Evolutionary conservation across 2,329 filamentous ascomycete genomes (phyloP).

Genomic region (Penicillium glabrum): DNA sequence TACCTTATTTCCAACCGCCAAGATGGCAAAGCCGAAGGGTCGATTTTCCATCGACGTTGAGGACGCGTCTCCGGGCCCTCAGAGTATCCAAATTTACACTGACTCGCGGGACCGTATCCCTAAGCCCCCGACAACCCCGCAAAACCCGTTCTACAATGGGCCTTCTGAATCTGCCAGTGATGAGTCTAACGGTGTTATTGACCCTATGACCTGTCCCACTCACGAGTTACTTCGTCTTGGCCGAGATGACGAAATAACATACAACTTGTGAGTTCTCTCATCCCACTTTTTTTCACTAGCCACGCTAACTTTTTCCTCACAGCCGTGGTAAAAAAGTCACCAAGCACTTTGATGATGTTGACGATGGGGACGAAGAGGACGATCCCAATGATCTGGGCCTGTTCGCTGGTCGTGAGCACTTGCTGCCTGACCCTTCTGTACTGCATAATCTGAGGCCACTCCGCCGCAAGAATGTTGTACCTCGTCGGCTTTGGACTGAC

Average conservation of each 20-base stretch:
- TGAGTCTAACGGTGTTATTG: neutral
- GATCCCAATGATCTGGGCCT: constrained; percentile 46
- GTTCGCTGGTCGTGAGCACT: constrained; percentile 40
- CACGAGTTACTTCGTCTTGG: neutral
- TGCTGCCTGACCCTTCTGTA: constrained; percentile 31
- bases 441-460: constrained; percentile 47
- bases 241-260: constrained; percentile 60
- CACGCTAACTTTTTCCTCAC: constrained; percentile 25
- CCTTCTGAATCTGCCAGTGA: neutral
- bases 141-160: constrained; percentile 52
- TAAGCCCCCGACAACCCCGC: constrained; percentile 48
- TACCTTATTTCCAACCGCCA: constrained; percentile 52
- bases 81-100: constrained; percentile 58
- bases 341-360: constrained; percentile 50
- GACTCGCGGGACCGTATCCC: constrained; percentile 63
- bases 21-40: constrained; percentile 48
- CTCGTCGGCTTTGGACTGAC: constrained; percentile 57
- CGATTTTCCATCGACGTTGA: constrained; percentile 47
- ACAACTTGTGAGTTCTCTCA: constrained; percentile 57
- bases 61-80: constrained; percentile 23
- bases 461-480: constrained; percentile 59
- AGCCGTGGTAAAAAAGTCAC: constrained; percentile 64
- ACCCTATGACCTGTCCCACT: constrained; percentile 4
- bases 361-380: constrained; percentile 38
- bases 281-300: neutral